Evolutionary conservation across 768 basidiomycete genomes (phyloP), one percentile per base, ranked within the genome.

Genomic region (Gelatoporia subvermispora): DNA sequence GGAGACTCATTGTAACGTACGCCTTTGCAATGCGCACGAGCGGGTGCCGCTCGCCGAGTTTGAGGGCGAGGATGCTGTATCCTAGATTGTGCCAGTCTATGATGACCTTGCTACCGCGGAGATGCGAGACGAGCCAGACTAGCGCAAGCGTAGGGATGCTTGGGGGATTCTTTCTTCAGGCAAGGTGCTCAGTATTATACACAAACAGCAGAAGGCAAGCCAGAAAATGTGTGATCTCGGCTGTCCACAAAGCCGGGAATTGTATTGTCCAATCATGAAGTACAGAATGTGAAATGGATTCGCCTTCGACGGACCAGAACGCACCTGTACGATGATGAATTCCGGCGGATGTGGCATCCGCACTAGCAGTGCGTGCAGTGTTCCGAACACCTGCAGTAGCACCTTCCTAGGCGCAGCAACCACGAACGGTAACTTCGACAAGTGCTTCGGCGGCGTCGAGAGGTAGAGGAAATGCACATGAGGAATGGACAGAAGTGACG

Each of bases 61-160:
- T 85, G 54, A 99, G 66, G 1, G 86, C 87, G 41, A 99, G 78
- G 40, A 98, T 93, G 54, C 84, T 95, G 64, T 92, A 93, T 16
- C 96, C 96, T 21, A 95, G 78, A 65, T 99, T 99, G 64, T 99
- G 96, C 96, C 96, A 99, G 68, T 99, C 96, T 47, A 99, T 93
- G 51, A 99, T 88, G 55, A 99, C 72, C 58, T 88, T 91, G 55
- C 85, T 85, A 3, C 88, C 85, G 16, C 82, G 76, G 15, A 91
- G 58, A 17, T 70, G 61, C 18, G 78, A 78, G 1, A 85, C 82
- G 22, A 93, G 65, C 75, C 88, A 88, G 2, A 89, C 91, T 17
- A 98, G 70, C 2, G 85, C 84, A 16, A 99, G 78, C 0, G 94
- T 94, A 1, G 96, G 96, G 34, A 99, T 93, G 51, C 88, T 89